Conservation (phyloP, 768 basidiomycete species). For the Boletus rubroflammeus region DNA sequence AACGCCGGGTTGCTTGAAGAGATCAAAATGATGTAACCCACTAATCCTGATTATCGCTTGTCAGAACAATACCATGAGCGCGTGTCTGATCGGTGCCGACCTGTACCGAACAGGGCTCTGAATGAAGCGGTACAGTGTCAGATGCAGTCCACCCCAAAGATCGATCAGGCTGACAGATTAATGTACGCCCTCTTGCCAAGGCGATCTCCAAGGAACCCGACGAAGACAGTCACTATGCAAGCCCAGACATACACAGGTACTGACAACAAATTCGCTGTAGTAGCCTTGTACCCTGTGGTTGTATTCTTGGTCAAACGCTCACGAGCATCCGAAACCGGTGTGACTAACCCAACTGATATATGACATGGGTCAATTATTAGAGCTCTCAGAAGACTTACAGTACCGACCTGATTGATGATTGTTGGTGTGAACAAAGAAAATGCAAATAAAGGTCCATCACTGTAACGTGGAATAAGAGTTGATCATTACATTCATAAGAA, state of each 20-base stretch:
- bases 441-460: conserved; percentile 49
- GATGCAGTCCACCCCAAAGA: not conserved
- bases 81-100: conserved; percentile 12
- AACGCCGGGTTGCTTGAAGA: conserved; percentile 54
- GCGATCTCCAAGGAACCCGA: conserved; percentile 63
- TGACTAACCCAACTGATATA: conserved; percentile 22
- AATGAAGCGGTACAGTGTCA: conserved; percentile 5
- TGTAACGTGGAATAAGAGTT: conserved; percentile 20
- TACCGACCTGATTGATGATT: conserved; percentile 47
- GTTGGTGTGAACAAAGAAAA: conserved; percentile 51
- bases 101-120: conserved; percentile 32
- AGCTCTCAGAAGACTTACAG: not conserved
- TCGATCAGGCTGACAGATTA: conserved; percentile 47
- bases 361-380: not conserved
- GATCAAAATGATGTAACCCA: conserved; percentile 67
- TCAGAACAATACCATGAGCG: not conserved
- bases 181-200: conserved; percentile 53
- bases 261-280: conserved; percentile 66
- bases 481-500: not conserved
- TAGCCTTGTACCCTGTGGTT: conserved; percentile 53
- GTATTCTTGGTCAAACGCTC: not conserved
- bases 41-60: conserved; percentile 34
- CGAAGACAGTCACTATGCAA: conserved; percentile 57
- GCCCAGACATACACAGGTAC: conserved; percentile 78
- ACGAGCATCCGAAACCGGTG: not conserved